Base-by-base conservation (phyloP, 352 stramenopile species). In the Lagenidium giganteum region DNA sequence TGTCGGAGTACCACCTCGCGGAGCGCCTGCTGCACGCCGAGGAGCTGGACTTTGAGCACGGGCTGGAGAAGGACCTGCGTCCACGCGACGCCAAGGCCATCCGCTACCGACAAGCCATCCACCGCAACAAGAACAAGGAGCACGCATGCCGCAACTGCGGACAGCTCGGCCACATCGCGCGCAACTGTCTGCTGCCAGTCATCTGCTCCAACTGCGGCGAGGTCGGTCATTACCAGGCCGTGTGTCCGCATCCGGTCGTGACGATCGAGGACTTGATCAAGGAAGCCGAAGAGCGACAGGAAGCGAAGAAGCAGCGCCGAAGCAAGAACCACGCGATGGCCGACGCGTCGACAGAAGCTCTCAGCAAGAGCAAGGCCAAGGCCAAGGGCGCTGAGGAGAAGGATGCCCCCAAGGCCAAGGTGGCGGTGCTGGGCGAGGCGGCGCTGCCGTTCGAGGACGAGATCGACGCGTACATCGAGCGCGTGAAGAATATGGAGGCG, bases 151-250 rank as follows among this genome's bases (percentile, higher is more conserved):
- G 50, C 22, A 92, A 92, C 48, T 92, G 80, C 54, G 80, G 80
- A 17, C 76, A 92, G 51, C 70, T 41, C 2, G 80, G 80, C 13
- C 80, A 92, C 50, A 57, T 82, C 14, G 37, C 70, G 13, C 61
- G 59, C 42, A 83, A 88, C 62, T 92, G 80, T 35, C 54, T 87
- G 42, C 48, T 92, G 31, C 80, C 80, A 5, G 45, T 60, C 34
- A 89, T 92, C 59, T 92, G 80, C 67, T 72, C 67, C 37, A 84
- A 84, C 52, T 92, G 80, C 42, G 80, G 80, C 35, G 78, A 70
- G 31, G 53, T 92, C 12, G 79, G 77, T 27, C 80, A 92, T 54
- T 51, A 49, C 18, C 48, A 49, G 18, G 36, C 37, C 46, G 60
- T 86, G 37, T 92, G 80, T 56, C 63, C 59, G 23, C 70, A 65